Evolutionary conservation across 208 protist genomes (phyloP), one percentile per base, ranked within the genome.

Genomic region (Endotrypanum monterogeii): DNA sequence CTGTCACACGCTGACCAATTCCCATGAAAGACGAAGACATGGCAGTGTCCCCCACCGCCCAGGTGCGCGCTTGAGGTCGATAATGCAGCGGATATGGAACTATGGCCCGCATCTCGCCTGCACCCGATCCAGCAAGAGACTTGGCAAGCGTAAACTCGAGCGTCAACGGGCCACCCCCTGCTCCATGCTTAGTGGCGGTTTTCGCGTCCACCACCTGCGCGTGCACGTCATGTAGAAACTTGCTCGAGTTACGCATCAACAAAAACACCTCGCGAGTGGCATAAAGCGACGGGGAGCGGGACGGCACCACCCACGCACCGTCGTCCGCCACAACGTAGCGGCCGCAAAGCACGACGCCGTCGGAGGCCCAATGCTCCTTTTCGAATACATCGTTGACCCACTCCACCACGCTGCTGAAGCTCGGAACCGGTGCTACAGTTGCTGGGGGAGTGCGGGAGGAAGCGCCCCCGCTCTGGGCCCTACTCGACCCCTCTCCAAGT

Each of bases 291-390:
- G 85, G 75, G 16, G 86, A 85, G 51, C 87, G 88, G 1, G 92
- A 95, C 2, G 83, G 61, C 25, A 91, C 86, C 35, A 89, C 90
- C 89, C 92, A 96, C 20, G 87, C 71, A 66, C 70, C 89, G 71
- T 97, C 92, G 66, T 95, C 88, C n/a, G 92, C 92, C 35, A 95
- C 87, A 0, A 81, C 83, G 71, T 89, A 89, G 37, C 80, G 79
- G 23, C 92, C 92, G 63, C 87, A 93, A 44, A 97, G 78, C 44
- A 97, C 90, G 35, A 95, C 90, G 18, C 90, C 92, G 41, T 87
- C 74, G 11, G 51, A 61, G 12, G 75, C 83, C 70, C 80, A 84
- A 1, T 58, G 32, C 50, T 84, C 54, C 30, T 76, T 71, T 35
- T 70, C 72, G 18, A 87, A 76, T 8, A 82, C 48, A n/a, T 23